Percentiles rank a stretch among this genome's conserved stretches.
phyloP scores from a whole-genome alignment of 1,284 basidiomycete genomes.

The Peniophora sp. region DNA sequence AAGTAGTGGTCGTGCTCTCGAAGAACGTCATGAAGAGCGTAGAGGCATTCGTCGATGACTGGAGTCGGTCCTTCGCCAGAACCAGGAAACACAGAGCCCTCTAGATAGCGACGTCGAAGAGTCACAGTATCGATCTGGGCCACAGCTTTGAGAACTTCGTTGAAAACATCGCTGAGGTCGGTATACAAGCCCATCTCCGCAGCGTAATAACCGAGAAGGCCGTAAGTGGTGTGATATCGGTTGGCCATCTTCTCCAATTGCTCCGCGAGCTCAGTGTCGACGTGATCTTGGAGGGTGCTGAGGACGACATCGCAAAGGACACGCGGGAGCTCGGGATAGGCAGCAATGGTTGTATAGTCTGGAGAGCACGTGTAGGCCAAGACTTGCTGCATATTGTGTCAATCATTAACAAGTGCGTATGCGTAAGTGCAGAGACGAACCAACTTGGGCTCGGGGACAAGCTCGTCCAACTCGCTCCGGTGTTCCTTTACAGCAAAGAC shows the following conservation, averaged over 20 bases:
- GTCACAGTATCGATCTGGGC: background rate
- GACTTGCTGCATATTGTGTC: background rate
- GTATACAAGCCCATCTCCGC: background rate
- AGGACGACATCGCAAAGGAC: no score
- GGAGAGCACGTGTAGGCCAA: background rate
- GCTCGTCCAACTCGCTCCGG: slow-evolving; percentile 48
- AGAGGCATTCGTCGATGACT: background rate
- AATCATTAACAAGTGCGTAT: background rate
- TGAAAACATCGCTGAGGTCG: background rate
- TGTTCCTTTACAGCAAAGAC: slow-evolving; percentile 69
- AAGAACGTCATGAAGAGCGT: slow-evolving; percentile 30
- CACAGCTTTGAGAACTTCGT: background rate
- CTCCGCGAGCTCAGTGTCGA: no score
- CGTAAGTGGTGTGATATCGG: slow-evolving; percentile 1
- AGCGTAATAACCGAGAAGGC: background rate
- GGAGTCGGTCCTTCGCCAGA: background rate
- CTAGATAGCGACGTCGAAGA: slow-evolving; percentile 1
- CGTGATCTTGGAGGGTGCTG: no score
- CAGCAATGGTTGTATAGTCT: background rate
- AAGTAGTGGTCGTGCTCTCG: slow-evolving; percentile 45
- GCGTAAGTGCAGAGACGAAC: no score
- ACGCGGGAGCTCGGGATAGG: background rate
- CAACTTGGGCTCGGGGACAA: slow-evolving; percentile 61
- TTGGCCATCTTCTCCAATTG: background rate
- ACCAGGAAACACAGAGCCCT: background rate